Evolutionary conservation across 2,329 filamentous ascomycete species (phyloP).

Genomic region (Didymella segeticola): DNA sequence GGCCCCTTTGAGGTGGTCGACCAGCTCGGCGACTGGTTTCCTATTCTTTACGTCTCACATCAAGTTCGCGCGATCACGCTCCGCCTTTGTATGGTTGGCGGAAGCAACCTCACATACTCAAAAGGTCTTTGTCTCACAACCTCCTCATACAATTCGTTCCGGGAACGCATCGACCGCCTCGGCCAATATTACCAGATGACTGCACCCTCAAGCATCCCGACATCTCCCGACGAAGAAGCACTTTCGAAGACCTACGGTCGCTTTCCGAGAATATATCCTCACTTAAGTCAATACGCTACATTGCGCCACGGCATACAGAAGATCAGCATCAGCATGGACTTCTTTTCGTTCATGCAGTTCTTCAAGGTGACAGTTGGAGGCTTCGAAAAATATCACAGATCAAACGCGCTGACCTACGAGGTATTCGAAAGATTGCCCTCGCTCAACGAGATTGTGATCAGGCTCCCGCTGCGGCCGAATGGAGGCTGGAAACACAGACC

Average conservation of each 20-base stretch:
- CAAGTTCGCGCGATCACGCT: conserved; percentile 34
- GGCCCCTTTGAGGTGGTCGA: conserved; percentile 25
- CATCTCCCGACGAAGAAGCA: not conserved
- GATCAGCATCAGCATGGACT: conserved; percentile 28
- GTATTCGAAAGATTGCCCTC: conserved; percentile 30
- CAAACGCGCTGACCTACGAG: conserved; percentile 15
- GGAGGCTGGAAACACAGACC: conserved; percentile 12
- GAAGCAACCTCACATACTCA: not conserved
- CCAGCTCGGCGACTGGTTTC: conserved; percentile 23
- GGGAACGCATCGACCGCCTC: conserved; percentile 20
- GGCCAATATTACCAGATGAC: conserved; percentile 24
- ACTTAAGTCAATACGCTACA: conserved; percentile 32
- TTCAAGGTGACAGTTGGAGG: conserved; percentile 30
- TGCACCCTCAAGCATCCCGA: conserved; percentile 16
- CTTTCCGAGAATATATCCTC: conserved; percentile 29
- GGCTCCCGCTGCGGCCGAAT: conserved; percentile 21
- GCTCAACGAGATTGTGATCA: conserved; percentile 29
- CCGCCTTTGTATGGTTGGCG: conserved; percentile 29
- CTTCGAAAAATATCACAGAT: conserved; percentile 14
- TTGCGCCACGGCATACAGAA: conserved; percentile 36
- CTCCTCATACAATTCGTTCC: not conserved
- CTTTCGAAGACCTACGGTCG: conserved; percentile 23
- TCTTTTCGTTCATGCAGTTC: conserved; percentile 31
- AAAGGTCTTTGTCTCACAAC: conserved; percentile 19
- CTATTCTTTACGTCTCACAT: conserved; percentile 29